These are phyloP conservation scores for Xylaria cubensis DNA, from an alignment of 495 filamentous ascomycete species.

Conservation along the genomic window DNA sequence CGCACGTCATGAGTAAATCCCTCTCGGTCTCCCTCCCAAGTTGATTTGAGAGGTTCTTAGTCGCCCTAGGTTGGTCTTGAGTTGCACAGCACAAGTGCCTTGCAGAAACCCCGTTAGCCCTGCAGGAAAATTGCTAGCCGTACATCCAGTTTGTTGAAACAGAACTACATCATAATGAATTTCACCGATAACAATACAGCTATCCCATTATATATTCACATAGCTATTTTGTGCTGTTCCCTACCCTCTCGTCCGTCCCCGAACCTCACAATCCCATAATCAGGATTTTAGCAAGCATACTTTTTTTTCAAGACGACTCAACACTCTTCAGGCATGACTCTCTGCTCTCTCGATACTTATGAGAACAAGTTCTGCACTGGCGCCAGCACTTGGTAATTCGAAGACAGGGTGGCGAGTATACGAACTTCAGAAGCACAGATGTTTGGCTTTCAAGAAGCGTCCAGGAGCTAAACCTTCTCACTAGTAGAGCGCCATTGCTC, in stretches of 20 bases:
- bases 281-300: neutral
- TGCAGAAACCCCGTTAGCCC: neutral
- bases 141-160: neutral
- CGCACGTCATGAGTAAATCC: neutral
- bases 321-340: neutral
- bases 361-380: conserved; percentile 1
- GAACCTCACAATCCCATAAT: neutral
- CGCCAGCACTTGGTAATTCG: neutral
- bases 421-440: no score
- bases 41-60: neutral
- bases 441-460: neutral
- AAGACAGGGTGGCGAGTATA: no score
- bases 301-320: neutral
- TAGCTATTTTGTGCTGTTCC: neutral
- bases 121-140: neutral
- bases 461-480: neutral
- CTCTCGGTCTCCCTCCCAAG: neutral
- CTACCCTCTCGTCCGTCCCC: neutral
- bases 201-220: neutral
- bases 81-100: neutral
- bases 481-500: neutral
- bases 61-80: neutral
- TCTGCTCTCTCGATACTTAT: neutral
- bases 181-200: neutral
- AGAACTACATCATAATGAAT: neutral